Base-by-base conservation (phyloP, 2,329 filamentous ascomycete genomes). In the Cladosporium colombiae region DNA sequence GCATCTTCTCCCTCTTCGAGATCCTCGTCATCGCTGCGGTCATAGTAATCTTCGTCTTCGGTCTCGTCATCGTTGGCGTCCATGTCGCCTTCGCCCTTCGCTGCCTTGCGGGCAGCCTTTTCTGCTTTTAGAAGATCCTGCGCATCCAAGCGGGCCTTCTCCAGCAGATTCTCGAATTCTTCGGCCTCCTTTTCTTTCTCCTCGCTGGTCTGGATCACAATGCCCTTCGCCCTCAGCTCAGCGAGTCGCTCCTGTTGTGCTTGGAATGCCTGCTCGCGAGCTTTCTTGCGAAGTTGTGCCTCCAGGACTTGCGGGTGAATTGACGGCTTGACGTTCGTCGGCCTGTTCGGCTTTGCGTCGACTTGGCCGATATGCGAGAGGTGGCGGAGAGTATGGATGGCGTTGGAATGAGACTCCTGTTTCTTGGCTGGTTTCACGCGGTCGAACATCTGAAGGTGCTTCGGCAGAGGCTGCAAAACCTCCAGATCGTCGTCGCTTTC, bases 121-220 rank as follows among this genome's bases (percentile, higher is more conserved):
- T 99, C 95, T 58, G 88, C 83, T 72, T 90, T 87, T 78, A 89
- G 90, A 59, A 98, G 88, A 70, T 90, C 88, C 53, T 91, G 86
- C 1, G 89, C 93, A 75, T 98, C 92, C 68, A 88, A 84, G 65
- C 93, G 85, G 23, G 93, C 94, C 72, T 89, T 93, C 57, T 94
- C 90, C 29, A 98, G 86, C 67, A 98, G 85, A 73, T 97, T 90
- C 71, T 98, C 95, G 14, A 97, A 88, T 66, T 93, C 88, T 65
- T 91, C 88, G 77, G 92, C 87, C 75, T 96, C 90, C 37, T 87
- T 86, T 74, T 93, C 91, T 23, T 91, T 88, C 76, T 99, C 93
- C 77, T 97, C 94, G 2, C 89, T 87, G 0, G 91, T 97, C 76
- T 93, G 90, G 21, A 98, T 83, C 27, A 90, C 81, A 29, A 97